Conservation (phyloP, 1,139 yeast genomes). For the Nakaseomyces kungkrabaensis region DNA sequence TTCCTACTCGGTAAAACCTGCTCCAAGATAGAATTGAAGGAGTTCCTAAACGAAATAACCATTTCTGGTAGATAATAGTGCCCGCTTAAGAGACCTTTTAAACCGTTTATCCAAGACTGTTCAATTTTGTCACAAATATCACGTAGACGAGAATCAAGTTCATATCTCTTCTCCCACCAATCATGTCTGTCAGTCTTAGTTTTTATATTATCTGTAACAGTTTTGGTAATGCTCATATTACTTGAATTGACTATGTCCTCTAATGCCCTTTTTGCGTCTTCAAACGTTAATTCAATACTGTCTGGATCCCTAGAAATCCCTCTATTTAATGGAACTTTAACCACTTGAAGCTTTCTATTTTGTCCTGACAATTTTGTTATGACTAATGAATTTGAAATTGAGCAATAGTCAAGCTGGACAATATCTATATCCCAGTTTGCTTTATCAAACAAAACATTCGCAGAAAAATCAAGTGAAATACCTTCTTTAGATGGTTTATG, state of each 20-base stretch:
- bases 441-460: not conserved
- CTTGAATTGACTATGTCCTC: conserved; percentile 47
- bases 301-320: conserved; percentile 39
- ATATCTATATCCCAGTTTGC: conserved; percentile 26
- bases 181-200: conserved; percentile 51
- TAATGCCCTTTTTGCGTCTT: conserved; percentile 39
- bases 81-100: conserved; percentile 34
- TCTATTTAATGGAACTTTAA: conserved; percentile 54
- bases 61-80: conserved; percentile 36
- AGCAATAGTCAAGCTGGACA: conserved; percentile 54
- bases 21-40: conserved; percentile 32
- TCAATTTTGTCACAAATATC: conserved; percentile 52
- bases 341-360: conserved; percentile 34
- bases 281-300: conserved; percentile 37
- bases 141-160: conserved; percentile 48
- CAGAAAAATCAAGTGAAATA: not conserved
- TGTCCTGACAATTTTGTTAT: conserved; percentile 37
- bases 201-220: conserved; percentile 37
- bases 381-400: conserved; percentile 47
- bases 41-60: conserved; percentile 32
- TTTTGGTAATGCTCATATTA: conserved; percentile 47
- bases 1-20: conserved; percentile 34
- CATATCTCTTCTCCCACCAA: conserved; percentile 74
- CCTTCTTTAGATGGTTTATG: too few relatives aligned
- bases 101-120: conserved; percentile 72